Percentiles rank a stretch among this genome's conserved stretches.
These are phyloP conservation scores for Fusarium falciforme DNA, from an alignment of 2,329 filamentous ascomycete species.

Conservation along the genomic window DNA sequence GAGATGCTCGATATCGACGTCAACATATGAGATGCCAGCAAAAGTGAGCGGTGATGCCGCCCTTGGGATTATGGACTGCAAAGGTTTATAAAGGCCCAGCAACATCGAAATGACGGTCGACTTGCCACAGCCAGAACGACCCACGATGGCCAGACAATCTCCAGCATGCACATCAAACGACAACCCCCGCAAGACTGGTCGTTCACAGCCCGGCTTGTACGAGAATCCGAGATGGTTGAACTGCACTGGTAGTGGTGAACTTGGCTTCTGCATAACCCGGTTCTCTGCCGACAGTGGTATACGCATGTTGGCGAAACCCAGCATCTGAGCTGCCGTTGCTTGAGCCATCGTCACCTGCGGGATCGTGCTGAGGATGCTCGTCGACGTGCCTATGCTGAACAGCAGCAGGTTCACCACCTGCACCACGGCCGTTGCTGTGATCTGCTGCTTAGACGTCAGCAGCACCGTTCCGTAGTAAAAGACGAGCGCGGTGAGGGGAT, in stretches of 20 bases:
- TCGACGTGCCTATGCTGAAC: slow-evolving; percentile 82
- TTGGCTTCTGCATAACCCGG: slow-evolving; percentile 51
- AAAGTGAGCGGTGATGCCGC: slow-evolving; percentile 63
- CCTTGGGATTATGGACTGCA: background rate
- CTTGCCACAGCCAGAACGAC: slow-evolving; percentile 90
- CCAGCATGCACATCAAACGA: slow-evolving; percentile 72
- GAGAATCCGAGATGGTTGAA: slow-evolving; percentile 70
- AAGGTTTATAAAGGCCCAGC: slow-evolving; percentile 74
- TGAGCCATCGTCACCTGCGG: slow-evolving; percentile 83
- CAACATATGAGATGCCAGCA: slow-evolving; percentile 64
- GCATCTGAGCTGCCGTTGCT: slow-evolving; percentile 77
- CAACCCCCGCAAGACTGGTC: slow-evolving; percentile 70
- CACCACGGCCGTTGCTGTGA: slow-evolving; percentile 70
- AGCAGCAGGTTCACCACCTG: slow-evolving; percentile 85
- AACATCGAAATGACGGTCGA: slow-evolving; percentile 83
- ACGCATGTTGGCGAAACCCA: slow-evolving; percentile 75
- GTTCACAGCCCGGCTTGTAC: slow-evolving; percentile 71
- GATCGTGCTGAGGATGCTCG: slow-evolving; percentile 76
- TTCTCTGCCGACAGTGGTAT: slow-evolving; percentile 67
- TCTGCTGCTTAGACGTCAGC: slow-evolving; percentile 59
- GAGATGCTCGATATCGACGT: slow-evolving; percentile 70
- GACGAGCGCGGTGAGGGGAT: slow-evolving; percentile 80
- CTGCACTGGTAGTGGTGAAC: slow-evolving; percentile 58
- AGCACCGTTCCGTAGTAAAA: slow-evolving; percentile 85
- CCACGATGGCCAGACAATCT: slow-evolving; percentile 81